Evolutionary conservation across 1,139 yeast species (phyloP), one percentile per base, ranked within the genome.

Genomic region (Pichia sp.): DNA sequence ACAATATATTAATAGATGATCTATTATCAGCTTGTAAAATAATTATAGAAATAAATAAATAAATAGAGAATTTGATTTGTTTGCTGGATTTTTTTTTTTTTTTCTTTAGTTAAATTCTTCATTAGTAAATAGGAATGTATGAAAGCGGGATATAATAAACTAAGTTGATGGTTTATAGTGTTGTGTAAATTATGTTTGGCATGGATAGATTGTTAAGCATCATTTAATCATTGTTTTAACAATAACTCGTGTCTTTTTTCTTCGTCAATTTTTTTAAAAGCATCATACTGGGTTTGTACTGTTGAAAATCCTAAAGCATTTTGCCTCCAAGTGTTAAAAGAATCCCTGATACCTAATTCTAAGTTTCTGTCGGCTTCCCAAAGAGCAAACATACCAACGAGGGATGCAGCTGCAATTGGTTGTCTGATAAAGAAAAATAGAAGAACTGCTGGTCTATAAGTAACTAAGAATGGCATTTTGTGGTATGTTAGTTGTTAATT

Each of bases 291-390:
- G 7, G 58, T 45, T 12, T 52, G 55, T 8, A 53, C 55, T 4
- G 68, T 64, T 9, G 68, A 64, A 50, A 63, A 64, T 8, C 66
- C 65, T 18, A 64, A 48, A 3, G 57, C 44, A 13, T 47, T 43
- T 47, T 63, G 62, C 55, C 64, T 61, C 53, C 56, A 52, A 12
- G 45, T 37, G 43, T 56, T 58, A 42, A 64, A 44, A 7, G 57
- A 42, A 7, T 56, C 56, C 51, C 65, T 61, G 38, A 65, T 45
- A 24, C 68, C 68, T 45, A 58, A 52, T 25, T 55, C 57, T 27
- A 58, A 52, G 53, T 56, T 58, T 51, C 66, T 57, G 53, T 65
- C 68, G 7, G 62, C 62, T 53, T 65, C 68, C 64, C 66, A 65
- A 39, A 64, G 56, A 12, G 58, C 56, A 57, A 60, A 63, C 23